phyloP scores from a whole-genome alignment of 306 rosid genomes.

The Quercus glauca region DNA sequence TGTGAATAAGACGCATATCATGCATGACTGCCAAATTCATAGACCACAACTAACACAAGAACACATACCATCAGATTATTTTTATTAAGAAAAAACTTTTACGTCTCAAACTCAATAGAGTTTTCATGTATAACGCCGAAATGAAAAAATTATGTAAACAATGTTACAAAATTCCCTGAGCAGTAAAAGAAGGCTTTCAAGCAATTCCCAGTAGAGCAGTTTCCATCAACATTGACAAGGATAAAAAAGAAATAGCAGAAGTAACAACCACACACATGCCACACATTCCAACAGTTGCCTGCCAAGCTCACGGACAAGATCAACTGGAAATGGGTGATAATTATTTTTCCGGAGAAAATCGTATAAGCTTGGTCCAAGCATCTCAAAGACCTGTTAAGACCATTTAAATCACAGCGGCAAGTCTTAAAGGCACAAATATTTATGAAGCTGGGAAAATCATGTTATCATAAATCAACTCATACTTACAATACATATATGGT shows the following conservation, averaged over 20 bases:
- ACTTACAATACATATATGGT: constrained; percentile 99
- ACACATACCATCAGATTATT: neutral
- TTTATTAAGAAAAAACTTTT: neutral
- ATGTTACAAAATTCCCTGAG: too few relatives aligned
- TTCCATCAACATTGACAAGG: neutral
- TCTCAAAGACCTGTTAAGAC: constrained; percentile 99
- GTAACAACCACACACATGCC: constrained; percentile 98
- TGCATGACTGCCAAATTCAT: constrained; percentile 82
- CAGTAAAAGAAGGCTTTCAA: too few relatives aligned
- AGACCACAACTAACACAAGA: neutral
- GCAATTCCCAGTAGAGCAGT: neutral
- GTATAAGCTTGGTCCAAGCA: constrained; percentile 99
- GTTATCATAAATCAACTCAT: constrained; percentile 72
- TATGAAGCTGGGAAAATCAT: constrained; percentile 71
- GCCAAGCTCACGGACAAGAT: constrained; percentile 98
- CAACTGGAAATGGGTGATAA: constrained; percentile 99
- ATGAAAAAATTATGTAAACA: too few relatives aligned
- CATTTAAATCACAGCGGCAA: constrained; percentile 79
- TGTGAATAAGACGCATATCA: constrained; percentile 73
- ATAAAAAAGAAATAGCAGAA: constrained; percentile 35
- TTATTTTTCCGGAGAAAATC: constrained; percentile 99
- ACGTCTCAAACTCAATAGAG: too few relatives aligned
- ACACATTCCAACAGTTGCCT: constrained; percentile 99
- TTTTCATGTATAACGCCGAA: too few relatives aligned
- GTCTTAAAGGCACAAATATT: constrained; percentile 68